These are phyloP conservation scores for Tuber umbilicatum DNA, from an alignment of 495 filamentous ascomycete genomes.

Conservation along the genomic window DNA sequence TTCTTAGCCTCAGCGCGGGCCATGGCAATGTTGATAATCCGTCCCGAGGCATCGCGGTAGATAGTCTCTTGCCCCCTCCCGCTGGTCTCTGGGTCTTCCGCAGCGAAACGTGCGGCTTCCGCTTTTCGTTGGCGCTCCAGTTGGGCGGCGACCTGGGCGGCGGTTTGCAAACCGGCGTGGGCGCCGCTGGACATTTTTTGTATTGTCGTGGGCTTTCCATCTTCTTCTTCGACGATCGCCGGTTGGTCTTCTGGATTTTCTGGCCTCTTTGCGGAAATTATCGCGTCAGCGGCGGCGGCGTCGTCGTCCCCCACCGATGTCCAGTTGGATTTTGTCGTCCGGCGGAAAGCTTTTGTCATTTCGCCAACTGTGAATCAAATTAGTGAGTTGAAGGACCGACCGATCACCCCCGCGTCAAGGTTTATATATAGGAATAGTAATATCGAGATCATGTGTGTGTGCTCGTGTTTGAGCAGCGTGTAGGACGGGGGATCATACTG, in stretches of 20 bases:
- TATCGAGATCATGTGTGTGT: neutral
- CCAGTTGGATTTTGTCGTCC: conserved; percentile 72
- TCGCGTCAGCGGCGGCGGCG: conserved; percentile 54
- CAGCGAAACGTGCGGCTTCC: conserved; percentile 48
- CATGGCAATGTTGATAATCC: conserved; percentile 86
- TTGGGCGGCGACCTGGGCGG: conserved; percentile 68
- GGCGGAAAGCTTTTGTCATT: conserved; percentile 63
- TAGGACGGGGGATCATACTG: conserved; percentile 41
- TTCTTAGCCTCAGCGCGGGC: conserved; percentile 74
- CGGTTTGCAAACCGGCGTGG: conserved; percentile 77
- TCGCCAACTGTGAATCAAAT: conserved; percentile 49
- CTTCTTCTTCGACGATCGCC: conserved; percentile 43
- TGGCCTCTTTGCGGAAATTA: conserved; percentile 65
- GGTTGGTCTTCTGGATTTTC: conserved; percentile 50
- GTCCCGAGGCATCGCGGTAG: conserved; percentile 85
- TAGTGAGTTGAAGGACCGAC: neutral
- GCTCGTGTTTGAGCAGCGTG: neutral
- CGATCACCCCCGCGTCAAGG: neutral
- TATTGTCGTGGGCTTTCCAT: conserved; percentile 45
- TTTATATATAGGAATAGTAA: neutral
- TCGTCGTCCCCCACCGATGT: conserved; percentile 51
- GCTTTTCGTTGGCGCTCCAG: conserved; percentile 51
- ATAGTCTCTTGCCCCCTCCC: conserved; percentile 65
- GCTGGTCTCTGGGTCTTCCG: conserved; percentile 30
- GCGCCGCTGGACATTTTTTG: conserved; percentile 76